Evolutionary conservation across 192 early-diverging fungal genomes (phyloP).

Genomic region (Coemansia umbellata): DNA sequence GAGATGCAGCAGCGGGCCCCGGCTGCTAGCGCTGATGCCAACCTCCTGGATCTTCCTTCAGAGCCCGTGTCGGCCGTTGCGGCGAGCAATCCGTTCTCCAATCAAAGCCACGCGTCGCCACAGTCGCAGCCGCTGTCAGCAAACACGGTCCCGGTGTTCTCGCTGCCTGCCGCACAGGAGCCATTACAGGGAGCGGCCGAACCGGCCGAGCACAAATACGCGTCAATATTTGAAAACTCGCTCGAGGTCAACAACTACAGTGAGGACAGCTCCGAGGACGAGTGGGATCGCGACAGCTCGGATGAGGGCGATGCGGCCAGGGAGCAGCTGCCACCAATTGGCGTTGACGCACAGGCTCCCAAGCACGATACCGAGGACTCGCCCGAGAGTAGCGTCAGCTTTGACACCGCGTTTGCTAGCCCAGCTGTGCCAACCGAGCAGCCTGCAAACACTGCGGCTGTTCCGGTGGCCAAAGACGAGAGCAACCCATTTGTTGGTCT

Average conservation of each 20-base stretch:
- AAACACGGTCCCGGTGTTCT: no score
- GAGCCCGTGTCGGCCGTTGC: background rate
- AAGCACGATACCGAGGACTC: background rate
- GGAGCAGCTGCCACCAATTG: background rate
- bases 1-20: slow-evolving; percentile 18
- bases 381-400: slow-evolving; percentile 29
- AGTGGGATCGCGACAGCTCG: slow-evolving; percentile 46
- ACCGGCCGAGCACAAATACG: background rate
- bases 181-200: no score
- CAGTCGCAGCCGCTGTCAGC: background rate
- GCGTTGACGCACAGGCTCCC: background rate
- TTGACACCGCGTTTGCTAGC: slow-evolving; percentile 45
- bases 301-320: slow-evolving; percentile 18
- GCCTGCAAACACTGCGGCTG: background rate
- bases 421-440: background rate
- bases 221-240: slow-evolving; percentile 19
- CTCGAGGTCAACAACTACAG: slow-evolving; percentile 16
- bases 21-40: background rate
- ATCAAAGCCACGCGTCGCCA: background rate
- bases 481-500: slow-evolving; percentile 43
- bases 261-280: slow-evolving; percentile 29
- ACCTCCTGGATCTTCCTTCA: background rate
- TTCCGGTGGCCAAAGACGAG: slow-evolving; percentile 6
- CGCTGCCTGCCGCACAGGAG: no score
- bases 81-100: slow-evolving; percentile 31